Percentiles rank a stretch among this genome's conserved stretches.
These are phyloP conservation scores for Dentipellis fragilis DNA, from an alignment of 768 basidiomycete genomes.

Conservation along the genomic window DNA sequence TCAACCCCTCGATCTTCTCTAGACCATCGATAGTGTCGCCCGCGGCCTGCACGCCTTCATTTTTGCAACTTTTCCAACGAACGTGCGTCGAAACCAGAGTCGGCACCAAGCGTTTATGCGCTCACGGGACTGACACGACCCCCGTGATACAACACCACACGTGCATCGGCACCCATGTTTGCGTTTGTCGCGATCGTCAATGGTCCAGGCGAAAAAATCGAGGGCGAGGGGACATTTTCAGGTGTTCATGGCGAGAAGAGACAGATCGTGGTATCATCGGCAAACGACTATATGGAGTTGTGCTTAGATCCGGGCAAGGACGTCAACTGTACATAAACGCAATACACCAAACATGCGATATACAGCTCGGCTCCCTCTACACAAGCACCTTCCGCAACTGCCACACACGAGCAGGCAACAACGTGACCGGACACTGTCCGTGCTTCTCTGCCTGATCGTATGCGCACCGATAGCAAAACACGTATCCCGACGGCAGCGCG, in stretches of 20 bases:
- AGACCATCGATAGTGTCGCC: background rate
- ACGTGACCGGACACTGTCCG: slow-evolving; percentile 80
- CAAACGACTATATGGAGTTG: too few species aligned
- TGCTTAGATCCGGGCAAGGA: too few species aligned
- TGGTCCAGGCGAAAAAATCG: too few species aligned
- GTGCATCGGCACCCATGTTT: background rate
- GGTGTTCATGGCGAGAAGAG: too few species aligned
- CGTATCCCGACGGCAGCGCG: slow-evolving; percentile 85
- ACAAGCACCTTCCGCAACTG: slow-evolving; percentile 82
- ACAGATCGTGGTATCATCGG: too few species aligned
- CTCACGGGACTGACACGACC: background rate
- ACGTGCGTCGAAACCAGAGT: slow-evolving; percentile 31
- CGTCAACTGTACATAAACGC: too few species aligned
- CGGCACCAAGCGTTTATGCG: background rate
- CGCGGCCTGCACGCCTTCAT: background rate
- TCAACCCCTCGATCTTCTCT: background rate
- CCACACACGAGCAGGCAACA: slow-evolving; percentile 65
- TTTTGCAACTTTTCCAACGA: slow-evolving; percentile 21
- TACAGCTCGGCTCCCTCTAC: slow-evolving; percentile 18
- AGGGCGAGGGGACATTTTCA: too few species aligned
- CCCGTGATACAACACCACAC: background rate
- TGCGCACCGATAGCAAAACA: slow-evolving; percentile 90
- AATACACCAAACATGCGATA: too few species aligned
- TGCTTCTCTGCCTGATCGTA: slow-evolving; percentile 72
- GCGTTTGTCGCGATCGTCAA: too few species aligned